phyloP scores from a whole-genome alignment of 306 rosid genomes.

The Casuarina cunninghamiana region DNA sequence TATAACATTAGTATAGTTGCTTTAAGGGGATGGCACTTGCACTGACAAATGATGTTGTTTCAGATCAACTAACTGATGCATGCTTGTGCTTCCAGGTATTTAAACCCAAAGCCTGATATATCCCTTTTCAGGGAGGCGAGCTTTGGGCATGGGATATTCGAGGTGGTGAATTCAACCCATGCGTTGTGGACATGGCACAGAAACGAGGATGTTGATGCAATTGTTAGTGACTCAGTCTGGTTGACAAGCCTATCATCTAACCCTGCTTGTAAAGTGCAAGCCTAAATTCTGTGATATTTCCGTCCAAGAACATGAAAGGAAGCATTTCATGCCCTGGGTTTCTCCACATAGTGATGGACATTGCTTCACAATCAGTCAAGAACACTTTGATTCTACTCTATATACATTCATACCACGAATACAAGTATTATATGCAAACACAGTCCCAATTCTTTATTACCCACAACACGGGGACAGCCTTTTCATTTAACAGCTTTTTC shows the following conservation, averaged over 20 bases:
- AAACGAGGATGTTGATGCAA: slow-evolving; percentile 52
- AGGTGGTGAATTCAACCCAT: slow-evolving; percentile 61
- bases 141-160: slow-evolving; percentile 74
- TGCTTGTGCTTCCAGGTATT: slow-evolving; percentile 30
- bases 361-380: too few species aligned
- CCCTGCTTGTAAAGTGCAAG: slow-evolving; percentile 46
- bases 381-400: too few species aligned
- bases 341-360: not conserved
- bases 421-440: too few species aligned
- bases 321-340: too few species aligned
- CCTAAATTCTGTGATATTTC: not conserved
- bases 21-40: not conserved
- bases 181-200: slow-evolving; percentile 80
- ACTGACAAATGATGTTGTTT: not conserved
- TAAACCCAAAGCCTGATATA: slow-evolving; percentile 61
- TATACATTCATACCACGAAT: too few species aligned
- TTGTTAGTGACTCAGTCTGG: slow-evolving; percentile 54
- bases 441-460: too few species aligned
- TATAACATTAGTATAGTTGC: not conserved
- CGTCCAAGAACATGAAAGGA: not conserved
- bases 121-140: slow-evolving; percentile 77
- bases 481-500: too few species aligned
- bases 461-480: too few species aligned
- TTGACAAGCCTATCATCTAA: slow-evolving; percentile 46
- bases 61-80: not conserved